Base-by-base conservation (phyloP, 768 basidiomycete genomes). In the Mrakia hoshinonis region DNA sequence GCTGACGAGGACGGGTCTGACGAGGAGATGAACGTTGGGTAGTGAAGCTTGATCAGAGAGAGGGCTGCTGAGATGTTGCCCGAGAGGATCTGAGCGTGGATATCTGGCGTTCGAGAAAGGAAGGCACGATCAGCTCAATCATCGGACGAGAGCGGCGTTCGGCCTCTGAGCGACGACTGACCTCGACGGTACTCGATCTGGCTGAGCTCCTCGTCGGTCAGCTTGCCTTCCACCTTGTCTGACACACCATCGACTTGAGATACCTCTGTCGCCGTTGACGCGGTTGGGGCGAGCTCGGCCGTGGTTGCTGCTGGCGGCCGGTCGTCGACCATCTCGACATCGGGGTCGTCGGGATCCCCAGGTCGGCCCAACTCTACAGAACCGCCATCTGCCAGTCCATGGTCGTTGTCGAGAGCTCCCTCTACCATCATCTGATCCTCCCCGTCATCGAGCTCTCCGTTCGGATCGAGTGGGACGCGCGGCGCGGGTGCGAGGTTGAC, bases 41-140 rank as follows among this genome's bases (percentile, higher is more conserved):
- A 96, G 75, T 92, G 83, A 31, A 80, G 78, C 73, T 90, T 84
- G 49, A 95, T 81, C 22, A 88, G 81, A 2, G 80, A 81, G 18
- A 84, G 86, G 3, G 92, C 91, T 34, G 87, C 84, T 67, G 86
- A 84, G 47, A 94, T 85, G n/a, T 83, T 83, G 18, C 93, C 93
- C 0, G 84, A 84, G 11, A 94, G 84, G 31, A 95, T 87, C 74
- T 84, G 81, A 51, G 79, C 81, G 68, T 86, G 84, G 61, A 94
- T 89, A 54, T 85, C 93, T 96, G 71, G 39, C 1, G 24, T 31
- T 31, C 20, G 22, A 20, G n/a, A 12, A 24, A 20, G 36, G 11
- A 4, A 18, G 34, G 34, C 29, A 13, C 15, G 9, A 49, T 49
- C 24, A 26, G 43, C 39, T 54, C 22, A 15, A 18, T 18, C 11